These are phyloP conservation scores for Kodamaea sp. DNA, from an alignment of 1,139 yeast genomes.

Conservation along the genomic window DNA sequence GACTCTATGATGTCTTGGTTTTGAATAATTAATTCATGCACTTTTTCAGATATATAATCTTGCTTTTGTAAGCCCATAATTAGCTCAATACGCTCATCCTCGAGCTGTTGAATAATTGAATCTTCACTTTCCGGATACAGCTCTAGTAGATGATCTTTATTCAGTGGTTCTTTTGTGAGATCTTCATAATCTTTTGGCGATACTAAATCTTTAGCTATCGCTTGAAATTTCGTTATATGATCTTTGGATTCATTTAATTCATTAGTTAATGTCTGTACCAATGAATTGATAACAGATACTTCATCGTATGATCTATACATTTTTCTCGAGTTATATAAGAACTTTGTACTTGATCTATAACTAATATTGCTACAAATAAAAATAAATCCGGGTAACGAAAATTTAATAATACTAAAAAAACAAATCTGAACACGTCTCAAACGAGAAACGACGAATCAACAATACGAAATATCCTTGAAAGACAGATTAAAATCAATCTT, in stretches of 20 bases:
- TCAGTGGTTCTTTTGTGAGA: slow-evolving; percentile 3
- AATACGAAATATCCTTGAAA: too few species aligned
- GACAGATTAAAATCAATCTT: too few species aligned
- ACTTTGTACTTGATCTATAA: too few species aligned
- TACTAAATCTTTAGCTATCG: slow-evolving; percentile 21
- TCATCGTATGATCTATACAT: slow-evolving; percentile 27
- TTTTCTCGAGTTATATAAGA: background rate
- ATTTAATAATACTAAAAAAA: background rate
- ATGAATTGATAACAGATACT: slow-evolving; percentile 18
- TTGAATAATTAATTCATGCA: slow-evolving; percentile 34
- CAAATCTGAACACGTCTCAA: slow-evolving; percentile 11
- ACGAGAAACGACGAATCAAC: background rate
- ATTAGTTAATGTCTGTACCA: slow-evolving; percentile 20
- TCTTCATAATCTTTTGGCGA: slow-evolving; percentile 17
- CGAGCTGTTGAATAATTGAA: slow-evolving; percentile 21
- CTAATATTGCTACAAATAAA: background rate
- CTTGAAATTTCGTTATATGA: slow-evolving; percentile 20
- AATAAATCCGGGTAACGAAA: slow-evolving; percentile 8
- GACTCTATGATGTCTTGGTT: slow-evolving; percentile 39
- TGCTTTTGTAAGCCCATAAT: slow-evolving; percentile 45
- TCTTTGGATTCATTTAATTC: slow-evolving; percentile 23
- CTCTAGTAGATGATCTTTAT: background rate
- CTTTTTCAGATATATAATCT: slow-evolving; percentile 33
- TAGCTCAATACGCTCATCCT: slow-evolving; percentile 32
- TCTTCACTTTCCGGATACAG: slow-evolving; percentile 9